These are phyloP conservation scores for Xerocomellus amylosporus DNA, from an alignment of 768 basidiomycete genomes.

Conservation along the genomic window DNA sequence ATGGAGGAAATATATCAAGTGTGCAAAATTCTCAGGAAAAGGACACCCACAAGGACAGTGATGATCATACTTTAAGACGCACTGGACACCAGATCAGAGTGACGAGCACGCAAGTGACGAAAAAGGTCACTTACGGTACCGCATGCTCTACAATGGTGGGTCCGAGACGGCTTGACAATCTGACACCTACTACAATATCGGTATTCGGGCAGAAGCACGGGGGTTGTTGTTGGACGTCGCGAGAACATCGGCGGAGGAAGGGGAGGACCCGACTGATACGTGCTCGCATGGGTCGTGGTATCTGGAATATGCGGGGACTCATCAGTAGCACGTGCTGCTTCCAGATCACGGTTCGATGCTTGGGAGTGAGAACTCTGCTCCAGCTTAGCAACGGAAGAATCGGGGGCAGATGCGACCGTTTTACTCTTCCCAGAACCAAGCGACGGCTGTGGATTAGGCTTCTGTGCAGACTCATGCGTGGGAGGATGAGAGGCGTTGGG, in stretches of 20 bases:
- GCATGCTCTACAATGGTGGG: conserved; percentile 81
- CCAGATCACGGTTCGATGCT: conserved; percentile 13
- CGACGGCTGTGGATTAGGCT: conserved; percentile 19
- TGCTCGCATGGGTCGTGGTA: conserved; percentile 9
- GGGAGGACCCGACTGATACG: conserved; percentile 3
- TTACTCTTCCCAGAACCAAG: conserved; percentile 21
- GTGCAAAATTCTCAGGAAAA: neutral
- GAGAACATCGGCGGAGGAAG: conserved; percentile 18
- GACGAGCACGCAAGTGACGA: neutral
- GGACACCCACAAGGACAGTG: conserved; percentile 77
- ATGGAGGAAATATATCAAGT: neutral
- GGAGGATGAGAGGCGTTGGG: conserved; percentile 7
- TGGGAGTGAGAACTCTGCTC: conserved; percentile 18
- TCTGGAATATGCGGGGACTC: conserved; percentile 7
- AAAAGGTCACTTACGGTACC: conserved; percentile 58
- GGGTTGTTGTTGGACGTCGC: conserved; percentile 38
- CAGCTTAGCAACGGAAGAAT: conserved; percentile 14
- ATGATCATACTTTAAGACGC: conserved; percentile 81
- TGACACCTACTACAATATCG: conserved; percentile 65
- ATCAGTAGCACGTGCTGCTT: conserved; percentile 21
- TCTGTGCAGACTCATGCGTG: conserved; percentile 14
- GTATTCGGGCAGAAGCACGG: conserved; percentile 57
- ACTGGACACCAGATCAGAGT: conserved; percentile 41
- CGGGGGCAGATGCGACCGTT: conserved; percentile 3
- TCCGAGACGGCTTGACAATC: conserved; percentile 67